These are phyloP conservation scores for Daphne laureola DNA, from an alignment of 441 rosid species.

Conservation along the genomic window DNA sequence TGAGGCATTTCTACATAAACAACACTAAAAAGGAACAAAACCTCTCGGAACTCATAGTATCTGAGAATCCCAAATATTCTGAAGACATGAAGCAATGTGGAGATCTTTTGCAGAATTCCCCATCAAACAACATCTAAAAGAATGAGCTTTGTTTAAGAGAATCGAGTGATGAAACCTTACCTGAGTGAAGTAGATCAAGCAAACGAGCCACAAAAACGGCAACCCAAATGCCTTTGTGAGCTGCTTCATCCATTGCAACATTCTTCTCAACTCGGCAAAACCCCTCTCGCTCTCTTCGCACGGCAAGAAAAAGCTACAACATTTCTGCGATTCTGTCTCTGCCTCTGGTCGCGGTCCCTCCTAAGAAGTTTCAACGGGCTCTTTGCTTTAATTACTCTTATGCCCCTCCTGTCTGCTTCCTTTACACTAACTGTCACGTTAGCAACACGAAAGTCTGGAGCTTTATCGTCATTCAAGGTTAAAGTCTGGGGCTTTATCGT, in stretches of 20 bases:
- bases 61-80: too few relatives aligned
- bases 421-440: too few relatives aligned
- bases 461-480: not conserved
- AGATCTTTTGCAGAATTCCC: too few relatives aligned
- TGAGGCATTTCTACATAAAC: too few relatives aligned
- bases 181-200: slow-evolving; percentile 96
- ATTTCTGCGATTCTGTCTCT: not conserved
- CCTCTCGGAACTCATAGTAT: too few relatives aligned
- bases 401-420: not conserved
- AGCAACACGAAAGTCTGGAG: not conserved
- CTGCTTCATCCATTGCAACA: slow-evolving; percentile 59
- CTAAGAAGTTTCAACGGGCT: slow-evolving; percentile 10
- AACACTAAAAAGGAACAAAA: too few relatives aligned
- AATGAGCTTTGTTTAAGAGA: not conserved
- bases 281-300: too few relatives aligned
- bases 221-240: slow-evolving; percentile 59
- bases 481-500: not conserved
- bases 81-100: too few relatives aligned
- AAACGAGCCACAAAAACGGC: slow-evolving; percentile 86
- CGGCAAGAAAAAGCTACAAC: not conserved
- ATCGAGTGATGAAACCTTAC: slow-evolving; percentile 46
- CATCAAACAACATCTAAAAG: not conserved
- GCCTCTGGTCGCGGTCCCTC: not conserved
- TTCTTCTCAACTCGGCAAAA: slow-evolving; percentile 16
- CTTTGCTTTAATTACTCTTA: not conserved